phyloP scores from a whole-genome alignment of 305 asterid genomes.

The Fraxinus albicans region DNA sequence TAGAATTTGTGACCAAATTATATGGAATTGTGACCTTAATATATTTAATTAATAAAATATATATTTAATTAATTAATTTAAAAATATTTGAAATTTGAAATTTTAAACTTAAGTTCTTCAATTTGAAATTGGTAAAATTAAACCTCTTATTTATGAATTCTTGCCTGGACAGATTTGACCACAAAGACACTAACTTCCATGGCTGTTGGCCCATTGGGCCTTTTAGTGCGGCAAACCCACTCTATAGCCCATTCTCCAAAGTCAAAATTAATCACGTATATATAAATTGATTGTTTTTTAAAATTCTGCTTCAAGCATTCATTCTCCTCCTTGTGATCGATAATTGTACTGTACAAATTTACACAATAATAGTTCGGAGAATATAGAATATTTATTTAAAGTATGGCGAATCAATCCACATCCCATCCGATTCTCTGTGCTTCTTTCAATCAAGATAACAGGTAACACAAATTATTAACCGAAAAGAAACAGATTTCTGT shows the following conservation, averaged over 20 bases:
- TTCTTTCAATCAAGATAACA: conserved; percentile 86
- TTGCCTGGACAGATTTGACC: neutral
- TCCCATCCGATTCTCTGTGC: conserved; percentile 60
- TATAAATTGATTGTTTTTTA: neutral
- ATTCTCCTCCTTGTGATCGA: neutral
- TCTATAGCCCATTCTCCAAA: neutral
- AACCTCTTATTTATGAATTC: no score
- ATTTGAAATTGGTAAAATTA: no score
- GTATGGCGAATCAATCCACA: conserved; percentile 61
- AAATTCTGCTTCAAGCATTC: neutral
- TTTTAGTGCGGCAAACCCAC: neutral
- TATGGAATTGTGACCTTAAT: no score
- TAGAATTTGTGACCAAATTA: no score
- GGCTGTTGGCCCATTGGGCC: neutral
- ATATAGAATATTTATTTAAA: neutral
- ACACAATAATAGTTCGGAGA: neutral
- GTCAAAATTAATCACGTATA: neutral
- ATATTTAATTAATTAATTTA: no score
- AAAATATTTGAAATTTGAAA: no score
- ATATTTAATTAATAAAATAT: no score
- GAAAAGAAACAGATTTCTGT: neutral
- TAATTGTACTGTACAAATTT: neutral
- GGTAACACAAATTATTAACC: conserved; percentile 31
- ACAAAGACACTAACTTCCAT: neutral
- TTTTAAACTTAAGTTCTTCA: no score